Base-by-base conservation (phyloP, 2,329 filamentous ascomycete genomes). In the Colletotrichum scovillei region DNA sequence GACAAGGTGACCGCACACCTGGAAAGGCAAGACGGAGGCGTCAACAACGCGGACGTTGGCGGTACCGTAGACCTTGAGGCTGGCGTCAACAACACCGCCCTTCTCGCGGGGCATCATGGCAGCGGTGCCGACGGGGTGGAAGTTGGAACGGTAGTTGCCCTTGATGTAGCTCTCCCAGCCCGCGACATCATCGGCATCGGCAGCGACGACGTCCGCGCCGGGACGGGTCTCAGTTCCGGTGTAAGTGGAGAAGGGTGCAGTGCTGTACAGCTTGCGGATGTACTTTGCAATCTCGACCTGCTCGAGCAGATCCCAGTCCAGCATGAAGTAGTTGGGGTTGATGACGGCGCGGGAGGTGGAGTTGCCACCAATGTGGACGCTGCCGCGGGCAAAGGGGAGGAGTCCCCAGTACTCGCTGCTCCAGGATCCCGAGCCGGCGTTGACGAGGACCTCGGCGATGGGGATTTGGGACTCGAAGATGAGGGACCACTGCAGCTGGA, bases 71-170 rank as follows among this genome's bases (percentile, higher is more conserved):
- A 90, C 88, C 70, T 83, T 85, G 3, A 90, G 80, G 46, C 75
- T 46, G 0, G 84, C 75, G 68, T 86, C 83, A 0, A 89, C 87
- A 14, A 89, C 88, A 3, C 87, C 88, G 0, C 87, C 87, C 3
- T 86, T 80, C 32, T 85, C 82, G 14, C 82, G 79, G 2, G 86
- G 82, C 81, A 88, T 84, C 87, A 89, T 89, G 4, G 87, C 82
- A 3, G 85, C 82, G 0, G 87, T 88, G 2, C 86, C 86, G 28
- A 84, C 80, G 0, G 85, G 82, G 75, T 89, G 87, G 57, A 86
- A 86, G 26, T 83, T 83, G 1, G 80, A 73, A 14, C 71, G 71
- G 49, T 73, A 73, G 70, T 70, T 73, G 30, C 56, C 46, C 26
- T 59, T 69, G 24, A 73, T 57, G 67, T 68, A 73, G 46, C 32